Percentiles rank a stretch among this genome's conserved stretches.
Conservation (phyloP, 202 grass and related monocot genomes). For the Panicum virgatum region DNA sequence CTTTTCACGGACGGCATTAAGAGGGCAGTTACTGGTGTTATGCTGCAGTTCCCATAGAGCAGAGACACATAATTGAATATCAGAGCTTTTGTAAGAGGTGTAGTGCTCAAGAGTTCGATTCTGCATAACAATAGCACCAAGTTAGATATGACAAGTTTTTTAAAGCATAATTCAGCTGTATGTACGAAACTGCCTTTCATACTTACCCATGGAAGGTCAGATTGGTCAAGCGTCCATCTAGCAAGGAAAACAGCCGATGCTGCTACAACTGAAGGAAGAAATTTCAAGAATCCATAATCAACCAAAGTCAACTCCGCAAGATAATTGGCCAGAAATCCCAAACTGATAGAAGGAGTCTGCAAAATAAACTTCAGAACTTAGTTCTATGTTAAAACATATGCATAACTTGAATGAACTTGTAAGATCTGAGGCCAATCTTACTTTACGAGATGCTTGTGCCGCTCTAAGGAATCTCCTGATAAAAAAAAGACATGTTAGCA, state of each 20-base stretch:
- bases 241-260: slow-evolving; percentile 85
- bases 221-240: slow-evolving; percentile 86
- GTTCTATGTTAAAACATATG: slow-evolving; percentile 1
- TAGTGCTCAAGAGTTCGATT: slow-evolving; percentile 85
- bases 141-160: slow-evolving; percentile 24
- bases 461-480: slow-evolving; percentile 93
- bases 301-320: slow-evolving; percentile 84
- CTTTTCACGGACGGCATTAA: slow-evolving; percentile 82
- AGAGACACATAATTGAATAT: slow-evolving; percentile 60
- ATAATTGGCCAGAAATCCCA: slow-evolving; percentile 91
- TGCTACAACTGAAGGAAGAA: slow-evolving; percentile 81
- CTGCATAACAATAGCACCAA: slow-evolving; percentile 47
- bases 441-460: slow-evolving; percentile 64
- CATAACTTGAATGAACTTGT: neutral
- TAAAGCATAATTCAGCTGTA: neutral
- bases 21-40: slow-evolving; percentile 65
- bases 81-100: slow-evolving; percentile 69
- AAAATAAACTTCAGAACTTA: slow-evolving; percentile 41
- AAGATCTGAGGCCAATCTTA: slow-evolving; percentile 43
- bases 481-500: slow-evolving; percentile 26
- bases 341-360: slow-evolving; percentile 50
- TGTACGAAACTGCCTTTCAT: slow-evolving; percentile 2
- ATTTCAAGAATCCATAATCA: slow-evolving; percentile 78
- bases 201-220: slow-evolving; percentile 81
- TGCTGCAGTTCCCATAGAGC: slow-evolving; percentile 74